Evolutionary conservation across 1,139 yeast genomes (phyloP), one percentile per base, ranked within the genome.

Genomic region (Taiozyma sp.): DNA sequence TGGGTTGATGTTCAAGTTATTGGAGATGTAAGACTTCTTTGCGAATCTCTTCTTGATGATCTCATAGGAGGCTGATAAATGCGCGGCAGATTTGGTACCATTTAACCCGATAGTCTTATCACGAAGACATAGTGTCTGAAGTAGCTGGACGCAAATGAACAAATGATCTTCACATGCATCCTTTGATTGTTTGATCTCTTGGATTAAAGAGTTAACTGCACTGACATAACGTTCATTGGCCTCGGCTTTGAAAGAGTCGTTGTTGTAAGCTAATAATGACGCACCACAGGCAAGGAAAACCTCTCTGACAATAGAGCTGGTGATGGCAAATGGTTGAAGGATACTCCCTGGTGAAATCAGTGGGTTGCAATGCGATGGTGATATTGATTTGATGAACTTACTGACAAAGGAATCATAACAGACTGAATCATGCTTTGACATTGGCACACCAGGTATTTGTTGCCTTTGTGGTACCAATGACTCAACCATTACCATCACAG

Each of bases 231-330:
- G 59, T 7, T 50, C 49, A 45, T 59, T 60, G 1, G 69, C 67
- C 29, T 60, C 51, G 5, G 44, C 41, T 7, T 51, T 47, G 37
- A 47, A 60, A 28, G 49, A 45, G 42, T 58, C 61, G 13, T 57
- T 54, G 6, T 51, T 35, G 44, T 53, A 64, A 2, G 65, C 62
- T 22, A 65, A 44, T 16, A 59, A 56, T 0, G 68, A 59, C 1
- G 70, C 68, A 21, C 70, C 70, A 54, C 69, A 66, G 2, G 66
- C 65, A 13, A 66, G 50, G 47, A 61, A 64, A 26, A 64, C 58
- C 39, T 64, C 65, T 6, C 64, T 51, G 7, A 64, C 60, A 6
- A 62, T 62, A 5, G 50, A 28, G 22, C 63, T 60, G 2, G 58
- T 52, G 14, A 55, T 46, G 3, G 58, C 60, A 45, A 50, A 55